These are phyloP conservation scores for Kickxella alabastrina DNA, from an alignment of 192 early-diverging fungal species.

Conservation along the genomic window DNA sequence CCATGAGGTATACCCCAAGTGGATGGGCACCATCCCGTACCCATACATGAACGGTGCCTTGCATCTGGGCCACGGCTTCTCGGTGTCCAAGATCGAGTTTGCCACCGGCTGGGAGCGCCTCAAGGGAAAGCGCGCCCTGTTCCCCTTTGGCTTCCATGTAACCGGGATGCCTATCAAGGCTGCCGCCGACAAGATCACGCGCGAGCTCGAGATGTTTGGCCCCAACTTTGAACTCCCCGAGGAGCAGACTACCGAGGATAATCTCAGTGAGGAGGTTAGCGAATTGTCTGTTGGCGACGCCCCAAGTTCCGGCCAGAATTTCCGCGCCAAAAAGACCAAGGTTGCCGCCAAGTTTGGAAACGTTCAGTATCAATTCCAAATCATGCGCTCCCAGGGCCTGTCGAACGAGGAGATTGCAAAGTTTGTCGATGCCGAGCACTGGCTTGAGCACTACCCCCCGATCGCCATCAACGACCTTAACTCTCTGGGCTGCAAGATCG, in stretches of 20 bases:
- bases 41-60: slow-evolving; percentile 96
- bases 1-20: slow-evolving; percentile 78
- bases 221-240: slow-evolving; percentile 41
- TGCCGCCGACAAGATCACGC: slow-evolving; percentile 50
- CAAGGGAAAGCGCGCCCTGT: slow-evolving; percentile 85
- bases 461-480: slow-evolving; percentile 75
- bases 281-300: slow-evolving; percentile 55
- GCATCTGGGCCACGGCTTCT: slow-evolving; percentile 96
- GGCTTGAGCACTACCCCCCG: slow-evolving; percentile 94
- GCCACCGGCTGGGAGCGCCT: slow-evolving; percentile 90
- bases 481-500: slow-evolving; percentile 74
- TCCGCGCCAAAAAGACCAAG: slow-evolving; percentile 70
- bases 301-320: slow-evolving; percentile 24
- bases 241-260: slow-evolving; percentile 30
- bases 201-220: slow-evolving; percentile 53
- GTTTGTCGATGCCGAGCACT: slow-evolving; percentile 87
- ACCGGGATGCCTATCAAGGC: slow-evolving; percentile 99
- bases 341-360: slow-evolving; percentile 80
- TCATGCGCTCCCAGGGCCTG: slow-evolving; percentile 87
- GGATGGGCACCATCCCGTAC: slow-evolving; percentile 91
- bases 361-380: slow-evolving; percentile 93
- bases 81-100: slow-evolving; percentile 94
- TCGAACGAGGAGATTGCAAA: slow-evolving; percentile 84
- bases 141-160: slow-evolving; percentile 97
- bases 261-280: slow-evolving; percentile 40